These are phyloP conservation scores for Gremmenia infestans DNA, from an alignment of 2,329 filamentous ascomycete genomes.

Conservation along the genomic window DNA sequence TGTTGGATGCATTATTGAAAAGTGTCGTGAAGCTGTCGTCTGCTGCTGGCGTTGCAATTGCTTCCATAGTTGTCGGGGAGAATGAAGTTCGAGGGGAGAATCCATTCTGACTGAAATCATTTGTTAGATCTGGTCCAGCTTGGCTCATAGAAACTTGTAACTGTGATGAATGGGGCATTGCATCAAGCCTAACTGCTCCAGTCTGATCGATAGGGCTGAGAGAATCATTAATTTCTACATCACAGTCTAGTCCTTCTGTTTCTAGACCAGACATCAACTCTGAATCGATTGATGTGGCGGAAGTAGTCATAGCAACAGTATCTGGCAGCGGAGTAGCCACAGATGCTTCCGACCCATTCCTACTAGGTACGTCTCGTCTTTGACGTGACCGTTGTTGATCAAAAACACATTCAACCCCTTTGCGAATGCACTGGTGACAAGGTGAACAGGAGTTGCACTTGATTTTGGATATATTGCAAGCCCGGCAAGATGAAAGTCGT, in stretches of 20 bases:
- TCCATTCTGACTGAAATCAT: neutral
- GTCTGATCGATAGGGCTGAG: neutral
- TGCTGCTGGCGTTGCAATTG: neutral
- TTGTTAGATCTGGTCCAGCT: neutral
- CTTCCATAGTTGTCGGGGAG: neutral
- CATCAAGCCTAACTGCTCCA: neutral
- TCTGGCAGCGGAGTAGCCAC: conserved; percentile 36
- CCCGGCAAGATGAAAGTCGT: conserved; percentile 12
- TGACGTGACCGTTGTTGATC: neutral
- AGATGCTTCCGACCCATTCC: neutral
- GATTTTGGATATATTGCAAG: conserved; percentile 21
- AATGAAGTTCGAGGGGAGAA: neutral
- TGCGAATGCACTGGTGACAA: conserved; percentile 17
- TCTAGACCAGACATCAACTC: neutral
- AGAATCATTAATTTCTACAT: neutral
- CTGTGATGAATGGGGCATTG: neutral
- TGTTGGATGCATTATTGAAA: neutral
- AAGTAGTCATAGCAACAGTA: conserved; percentile 15
- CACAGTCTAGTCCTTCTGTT: neutral
- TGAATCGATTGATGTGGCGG: neutral
- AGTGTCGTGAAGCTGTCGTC: neutral
- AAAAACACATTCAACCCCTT: conserved; percentile 20
- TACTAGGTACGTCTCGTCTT: neutral
- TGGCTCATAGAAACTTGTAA: neutral
- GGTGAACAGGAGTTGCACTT: conserved; percentile 20